Evolutionary conservation across 345 rosid species (phyloP).

Genomic region (Rhodomyrtus tomentosa): DNA sequence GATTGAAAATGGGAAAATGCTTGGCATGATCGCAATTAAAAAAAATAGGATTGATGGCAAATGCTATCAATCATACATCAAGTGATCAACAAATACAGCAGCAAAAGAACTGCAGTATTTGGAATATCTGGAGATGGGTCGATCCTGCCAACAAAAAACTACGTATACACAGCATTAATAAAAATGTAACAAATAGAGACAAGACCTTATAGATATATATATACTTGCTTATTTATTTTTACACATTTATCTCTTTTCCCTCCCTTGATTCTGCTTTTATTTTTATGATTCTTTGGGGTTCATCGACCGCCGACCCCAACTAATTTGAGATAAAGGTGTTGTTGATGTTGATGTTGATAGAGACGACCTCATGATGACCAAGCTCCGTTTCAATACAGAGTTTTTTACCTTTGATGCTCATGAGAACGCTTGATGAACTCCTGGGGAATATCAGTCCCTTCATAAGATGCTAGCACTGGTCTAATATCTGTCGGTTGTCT

Average conservation of each 20-base stretch:
- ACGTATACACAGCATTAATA: not conserved
- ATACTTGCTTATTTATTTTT: no score
- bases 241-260: no score
- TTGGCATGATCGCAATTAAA: not conserved
- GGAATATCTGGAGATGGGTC: not conserved
- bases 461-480: constrained; percentile 55
- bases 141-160: not conserved
- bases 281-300: no score
- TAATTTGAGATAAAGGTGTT: no score
- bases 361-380: not conserved
- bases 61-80: not conserved
- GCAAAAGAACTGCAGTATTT: not conserved
- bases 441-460: constrained; percentile 61
- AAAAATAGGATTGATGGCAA: not conserved
- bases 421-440: constrained; percentile 85
- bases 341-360: no score
- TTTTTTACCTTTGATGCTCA: constrained; percentile 59
- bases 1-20: not conserved
- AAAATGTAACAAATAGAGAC: not conserved
- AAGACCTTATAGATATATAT: no score
- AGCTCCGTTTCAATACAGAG: not conserved
- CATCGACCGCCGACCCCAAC: no score
- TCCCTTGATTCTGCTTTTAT: no score
- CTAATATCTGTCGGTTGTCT: constrained; percentile 78
- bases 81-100: not conserved